Base-by-base conservation (phyloP, 495 filamentous ascomycete genomes). In the Penicilliopsis zonata region DNA sequence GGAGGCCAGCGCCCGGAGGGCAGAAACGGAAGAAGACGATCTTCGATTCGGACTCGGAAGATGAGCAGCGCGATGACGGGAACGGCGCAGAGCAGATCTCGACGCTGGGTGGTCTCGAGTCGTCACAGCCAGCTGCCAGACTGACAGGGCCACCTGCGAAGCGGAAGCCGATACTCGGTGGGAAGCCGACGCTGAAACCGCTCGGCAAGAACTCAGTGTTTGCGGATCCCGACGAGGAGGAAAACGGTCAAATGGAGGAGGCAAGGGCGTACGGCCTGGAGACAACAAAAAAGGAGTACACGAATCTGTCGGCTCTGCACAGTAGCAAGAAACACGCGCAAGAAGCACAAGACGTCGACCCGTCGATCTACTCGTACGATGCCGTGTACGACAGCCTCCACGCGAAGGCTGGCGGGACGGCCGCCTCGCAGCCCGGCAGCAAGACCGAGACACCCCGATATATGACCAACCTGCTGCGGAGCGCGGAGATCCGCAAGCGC, bases 401-500 rank as follows among this genome's bases (percentile, higher is more conserved):
- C 33, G 46, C 55, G 9, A 44, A 57, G 3, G 40, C 43, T 5
- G 54, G 58, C 20, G 38, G 40, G 2, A 41, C 44, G 5, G 28
- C 42, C 3, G 32, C 39, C 15, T 18, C 23, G 33, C 28, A 40
- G 9, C 14, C 22, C 31, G 34, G 34, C 7, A 40, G 35, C 23
- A 55, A 30, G 38, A 52, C 35, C 31, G 50, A 53, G 24, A 51
- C 30, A 32, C 86, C 86, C 0, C 80, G 80, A 38, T 95, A 96
- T 51, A 95, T 98, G 78, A 65, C 63, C 26, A 72, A 72, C 28
- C 56, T 98, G 15, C 58, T 94, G 13, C 73, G 76, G 9, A 82
- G 85, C 1, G 86, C 90, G 2, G 83, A 86, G 36, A 54, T 85
- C 18, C 77, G 92, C 18, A 94, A 95, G 55, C 80, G 86, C 16